phyloP scores from a whole-genome alignment of 441 rosid species.

The Aquilaria agallochum region DNA sequence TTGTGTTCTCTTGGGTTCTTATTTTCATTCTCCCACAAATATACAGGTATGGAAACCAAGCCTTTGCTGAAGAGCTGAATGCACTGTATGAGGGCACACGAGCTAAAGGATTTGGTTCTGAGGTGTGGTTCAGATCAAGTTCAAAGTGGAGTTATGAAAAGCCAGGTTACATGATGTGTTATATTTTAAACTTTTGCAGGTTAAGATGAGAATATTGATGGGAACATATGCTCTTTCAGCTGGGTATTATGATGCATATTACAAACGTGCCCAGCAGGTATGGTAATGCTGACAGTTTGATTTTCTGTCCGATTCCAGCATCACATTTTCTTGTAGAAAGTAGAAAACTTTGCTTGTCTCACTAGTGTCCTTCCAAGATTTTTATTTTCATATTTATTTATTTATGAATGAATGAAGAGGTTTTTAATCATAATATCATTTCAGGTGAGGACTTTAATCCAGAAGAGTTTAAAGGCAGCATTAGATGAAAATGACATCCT shows the following conservation, averaged over 20 bases:
- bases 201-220: slow-evolving; percentile 95
- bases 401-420: slow-evolving; percentile 11
- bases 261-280: slow-evolving; percentile 97
- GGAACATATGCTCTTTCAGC: slow-evolving; percentile 96
- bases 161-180: neutral
- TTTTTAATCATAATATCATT: slow-evolving; percentile 26
- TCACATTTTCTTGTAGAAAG: neutral
- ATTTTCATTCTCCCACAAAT: slow-evolving; percentile 3
- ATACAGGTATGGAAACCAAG: slow-evolving; percentile 83
- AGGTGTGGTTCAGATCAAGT: slow-evolving; percentile 38
- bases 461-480: slow-evolving; percentile 65
- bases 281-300: no score
- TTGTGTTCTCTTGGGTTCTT: neutral
- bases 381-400: slow-evolving; percentile 7
- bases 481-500: slow-evolving; percentile 75
- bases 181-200: slow-evolving; percentile 34
- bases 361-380: neutral
- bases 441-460: slow-evolving; percentile 81
- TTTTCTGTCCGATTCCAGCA: no score
- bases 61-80: slow-evolving; percentile 66
- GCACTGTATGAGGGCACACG: slow-evolving; percentile 74
- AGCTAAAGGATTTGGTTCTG: slow-evolving; percentile 84
- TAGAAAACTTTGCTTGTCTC: neutral
- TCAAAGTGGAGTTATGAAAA: slow-evolving; percentile 1
- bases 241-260: slow-evolving; percentile 93